Evolutionary conservation across 192 early-diverging fungal species (phyloP).

Genomic region (Endogone sp.): DNA sequence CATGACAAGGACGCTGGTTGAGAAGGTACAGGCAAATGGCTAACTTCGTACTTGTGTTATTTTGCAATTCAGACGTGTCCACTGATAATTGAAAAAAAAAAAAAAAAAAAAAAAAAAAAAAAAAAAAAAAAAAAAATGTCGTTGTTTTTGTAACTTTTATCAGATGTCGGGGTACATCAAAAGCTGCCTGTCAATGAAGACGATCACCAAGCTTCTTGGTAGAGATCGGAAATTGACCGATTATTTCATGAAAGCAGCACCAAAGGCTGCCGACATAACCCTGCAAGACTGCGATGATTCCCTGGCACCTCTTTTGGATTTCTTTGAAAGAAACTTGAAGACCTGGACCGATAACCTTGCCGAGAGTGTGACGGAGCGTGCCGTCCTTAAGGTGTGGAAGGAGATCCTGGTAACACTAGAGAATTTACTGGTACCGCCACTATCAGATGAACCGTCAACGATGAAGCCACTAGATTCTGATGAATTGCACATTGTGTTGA

Average conservation of each 20-base stretch:
- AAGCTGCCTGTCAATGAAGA: constrained; percentile 57
- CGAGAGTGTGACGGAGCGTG: constrained; percentile 57
- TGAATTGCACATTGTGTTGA: constrained; percentile 64
- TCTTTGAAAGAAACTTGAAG: constrained; percentile 69
- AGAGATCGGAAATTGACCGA: constrained; percentile 48
- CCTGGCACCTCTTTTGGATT: constrained; percentile 67
- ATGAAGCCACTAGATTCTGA: constrained; percentile 59
- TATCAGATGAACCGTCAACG: constrained; percentile 52
- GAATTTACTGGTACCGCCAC: constrained; percentile 66
- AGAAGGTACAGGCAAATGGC: constrained; percentile 54
- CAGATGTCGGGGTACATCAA: constrained; percentile 63
- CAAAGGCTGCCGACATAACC: constrained; percentile 29
- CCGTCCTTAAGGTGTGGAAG: constrained; percentile 67
- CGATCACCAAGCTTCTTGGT: constrained; percentile 46
- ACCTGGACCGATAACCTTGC: constrained; percentile 63
- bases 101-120: too few relatives aligned
- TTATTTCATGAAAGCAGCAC: constrained; percentile 12
- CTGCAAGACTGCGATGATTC: constrained; percentile 59
- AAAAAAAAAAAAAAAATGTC: too few relatives aligned
- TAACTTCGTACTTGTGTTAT: not conserved
- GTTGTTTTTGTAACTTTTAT: too few relatives aligned
- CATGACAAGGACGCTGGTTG: constrained; percentile 65
- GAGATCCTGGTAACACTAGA: constrained; percentile 67
- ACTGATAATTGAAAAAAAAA: too few relatives aligned
- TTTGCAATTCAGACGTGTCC: too few relatives aligned